Percentiles rank a stretch among this genome's conserved stretches.
Conservation (phyloP, 352 stramenopile genomes). For the Phytophthora meadii region DNA sequence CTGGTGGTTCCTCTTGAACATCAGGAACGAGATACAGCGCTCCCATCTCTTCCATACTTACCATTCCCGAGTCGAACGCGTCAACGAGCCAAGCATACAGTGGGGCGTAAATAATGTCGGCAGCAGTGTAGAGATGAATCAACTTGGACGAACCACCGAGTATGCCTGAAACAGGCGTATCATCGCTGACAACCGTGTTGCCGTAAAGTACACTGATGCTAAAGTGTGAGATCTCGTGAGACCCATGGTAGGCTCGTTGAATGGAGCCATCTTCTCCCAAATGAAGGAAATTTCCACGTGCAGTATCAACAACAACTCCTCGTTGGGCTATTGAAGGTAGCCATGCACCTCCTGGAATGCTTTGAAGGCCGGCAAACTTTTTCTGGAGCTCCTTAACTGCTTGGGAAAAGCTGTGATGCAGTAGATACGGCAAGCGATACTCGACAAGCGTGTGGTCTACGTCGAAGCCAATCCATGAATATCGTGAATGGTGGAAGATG, state of each 20-base stretch:
- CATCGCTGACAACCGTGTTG: slow-evolving; percentile 23
- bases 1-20: slow-evolving; percentile 33
- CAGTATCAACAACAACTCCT: slow-evolving; percentile 50
- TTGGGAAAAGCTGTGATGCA: slow-evolving; percentile 50
- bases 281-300: slow-evolving; percentile 56
- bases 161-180: slow-evolving; percentile 10
- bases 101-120: slow-evolving; percentile 58
- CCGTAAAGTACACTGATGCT: slow-evolving; percentile 54
- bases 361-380: slow-evolving; percentile 46
- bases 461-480: slow-evolving; percentile 69
- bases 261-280: slow-evolving; percentile 51
- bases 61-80: slow-evolving; percentile 51
- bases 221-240: slow-evolving; percentile 55
- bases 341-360: slow-evolving; percentile 35
- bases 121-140: slow-evolving; percentile 54
- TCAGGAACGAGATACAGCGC: slow-evolving; percentile 51
- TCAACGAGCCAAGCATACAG: slow-evolving; percentile 65
- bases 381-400: slow-evolving; percentile 55
- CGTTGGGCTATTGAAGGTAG: slow-evolving; percentile 51
- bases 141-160: slow-evolving; percentile 37
- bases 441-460: slow-evolving; percentile 64
- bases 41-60: slow-evolving; percentile 50
- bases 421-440: slow-evolving; percentile 51
- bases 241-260: slow-evolving; percentile 53
- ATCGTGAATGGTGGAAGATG: slow-evolving; percentile 44